Percentiles rank a stretch among this genome's conserved stretches.
Conservation (phyloP, 2,329 filamentous ascomycete species). For the Trichoderma koningii region DNA sequence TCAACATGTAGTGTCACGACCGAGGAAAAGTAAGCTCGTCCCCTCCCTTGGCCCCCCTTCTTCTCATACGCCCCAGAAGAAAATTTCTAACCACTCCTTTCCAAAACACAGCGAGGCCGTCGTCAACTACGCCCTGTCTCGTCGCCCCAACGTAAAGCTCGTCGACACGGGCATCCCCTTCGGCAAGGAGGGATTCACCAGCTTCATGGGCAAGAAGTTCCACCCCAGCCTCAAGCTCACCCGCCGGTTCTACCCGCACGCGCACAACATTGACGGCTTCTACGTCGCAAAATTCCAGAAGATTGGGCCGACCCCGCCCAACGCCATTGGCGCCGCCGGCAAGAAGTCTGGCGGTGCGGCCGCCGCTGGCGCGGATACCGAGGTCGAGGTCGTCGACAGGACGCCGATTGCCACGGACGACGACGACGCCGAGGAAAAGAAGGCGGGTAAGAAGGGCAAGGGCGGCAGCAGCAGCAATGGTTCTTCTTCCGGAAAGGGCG, state of each 20-base stretch:
- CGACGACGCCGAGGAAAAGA: conserved; percentile 47
- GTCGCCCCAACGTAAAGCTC: conserved; percentile 89
- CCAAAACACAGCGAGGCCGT: conserved; percentile 64
- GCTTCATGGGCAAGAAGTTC: conserved; percentile 89
- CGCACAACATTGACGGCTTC: conserved; percentile 96
- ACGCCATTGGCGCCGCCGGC: conserved; percentile 38
- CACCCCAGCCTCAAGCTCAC: conserved; percentile 81
- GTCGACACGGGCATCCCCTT: conserved; percentile 90
- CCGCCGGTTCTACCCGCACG: conserved; percentile 83
- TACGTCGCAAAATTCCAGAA: conserved; percentile 98
- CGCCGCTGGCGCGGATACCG: conserved; percentile 27
- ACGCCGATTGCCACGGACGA: conserved; percentile 59
- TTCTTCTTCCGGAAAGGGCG: conserved; percentile 44
- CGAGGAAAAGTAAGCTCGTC: conserved; percentile 64
- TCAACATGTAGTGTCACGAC: conserved; percentile 94
- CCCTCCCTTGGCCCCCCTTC: not conserved
- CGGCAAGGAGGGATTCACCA: conserved; percentile 88
- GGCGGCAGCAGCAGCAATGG: not conserved
- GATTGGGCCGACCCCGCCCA: conserved; percentile 71
- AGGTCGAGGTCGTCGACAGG: conserved; percentile 63
- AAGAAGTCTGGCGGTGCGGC: conserved; percentile 38
- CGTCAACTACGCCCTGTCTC: conserved; percentile 88
- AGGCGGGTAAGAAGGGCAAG: conserved; percentile 5
- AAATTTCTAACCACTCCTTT: not conserved
- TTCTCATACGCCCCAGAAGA: no score